phyloP scores from a whole-genome alignment of 805 yeast species.

The Candida ovalis region DNA sequence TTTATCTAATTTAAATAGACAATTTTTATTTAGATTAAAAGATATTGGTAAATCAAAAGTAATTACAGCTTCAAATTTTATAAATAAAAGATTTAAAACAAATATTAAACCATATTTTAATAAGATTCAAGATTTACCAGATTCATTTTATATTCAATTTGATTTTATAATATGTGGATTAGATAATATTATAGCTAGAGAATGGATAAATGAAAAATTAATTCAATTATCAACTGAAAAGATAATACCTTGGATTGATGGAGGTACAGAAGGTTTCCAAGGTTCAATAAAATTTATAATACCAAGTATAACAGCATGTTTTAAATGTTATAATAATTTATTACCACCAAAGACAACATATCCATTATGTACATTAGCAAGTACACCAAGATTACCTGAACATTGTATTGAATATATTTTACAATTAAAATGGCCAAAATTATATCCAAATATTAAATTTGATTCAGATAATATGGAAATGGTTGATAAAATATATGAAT shows the following conservation, averaged over 20 bases:
- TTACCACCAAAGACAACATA: slow-evolving; percentile 61
- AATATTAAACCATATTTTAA: slow-evolving; percentile 55
- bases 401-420: slow-evolving; percentile 93
- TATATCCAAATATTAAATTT: slow-evolving; percentile 42
- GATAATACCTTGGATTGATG: slow-evolving; percentile 76
- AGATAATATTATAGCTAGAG: slow-evolving; percentile 83
- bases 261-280: slow-evolving; percentile 92
- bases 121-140: slow-evolving; percentile 60
- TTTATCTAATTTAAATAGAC: slow-evolving; percentile 70
- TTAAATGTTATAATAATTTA: slow-evolving; percentile 84
- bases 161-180: slow-evolving; percentile 79
- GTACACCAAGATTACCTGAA: slow-evolving; percentile 90
- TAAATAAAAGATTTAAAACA: slow-evolving; percentile 34
- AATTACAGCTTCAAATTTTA: slow-evolving; percentile 60
- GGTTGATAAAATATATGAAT: slow-evolving; percentile 56
- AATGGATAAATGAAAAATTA: slow-evolving; percentile 79
- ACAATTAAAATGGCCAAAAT: slow-evolving; percentile 66
- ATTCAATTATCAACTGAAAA: slow-evolving; percentile 57
- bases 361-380: slow-evolving; percentile 92
- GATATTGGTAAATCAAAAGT: slow-evolving; percentile 71
- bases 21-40: slow-evolving; percentile 56
- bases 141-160: slow-evolving; percentile 63
- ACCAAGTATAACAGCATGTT: slow-evolving; percentile 85
- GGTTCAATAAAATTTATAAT: slow-evolving; percentile 87
- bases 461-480: slow-evolving; percentile 70